Percentiles rank a stretch among this genome's conserved stretches.
Conservation (phyloP, 1,139 yeast genomes). For the Geotrichum europaeum region DNA sequence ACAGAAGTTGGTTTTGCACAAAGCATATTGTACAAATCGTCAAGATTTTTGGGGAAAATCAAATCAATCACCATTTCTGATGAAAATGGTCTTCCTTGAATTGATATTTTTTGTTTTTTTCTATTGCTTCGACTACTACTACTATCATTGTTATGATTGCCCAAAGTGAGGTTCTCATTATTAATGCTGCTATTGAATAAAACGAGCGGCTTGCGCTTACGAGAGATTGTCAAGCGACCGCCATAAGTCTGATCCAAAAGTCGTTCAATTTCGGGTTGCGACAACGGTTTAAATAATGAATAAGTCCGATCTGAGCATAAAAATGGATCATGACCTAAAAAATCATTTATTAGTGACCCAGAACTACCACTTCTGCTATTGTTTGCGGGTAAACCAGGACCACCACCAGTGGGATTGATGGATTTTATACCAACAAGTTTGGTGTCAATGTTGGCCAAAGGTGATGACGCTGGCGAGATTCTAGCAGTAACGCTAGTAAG, state of each 20-base stretch:
- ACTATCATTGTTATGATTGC: neutral
- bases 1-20: constrained; percentile 7
- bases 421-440: neutral
- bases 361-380: neutral
- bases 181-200: neutral
- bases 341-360: neutral
- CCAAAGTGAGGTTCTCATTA: neutral
- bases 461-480: neutral
- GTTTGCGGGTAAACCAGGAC: neutral
- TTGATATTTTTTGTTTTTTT: neutral
- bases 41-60: constrained; percentile 12
- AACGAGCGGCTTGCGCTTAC: constrained; percentile 14
- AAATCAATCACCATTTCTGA: constrained; percentile 15
- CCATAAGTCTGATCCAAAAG: constrained; percentile 8
- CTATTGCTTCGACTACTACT: neutral
- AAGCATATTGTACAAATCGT: constrained; percentile 11
- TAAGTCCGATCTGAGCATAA: constrained; percentile 8
- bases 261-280: neutral
- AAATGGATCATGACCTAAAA: neutral
- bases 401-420: no score
- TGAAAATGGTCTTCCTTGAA: constrained; percentile 16
- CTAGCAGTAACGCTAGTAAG: neutral
- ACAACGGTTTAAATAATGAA: constrained; percentile 5
- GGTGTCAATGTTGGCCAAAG: neutral
- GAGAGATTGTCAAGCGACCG: constrained; percentile 11